These are phyloP conservation scores for Ceratocystis diversiconidia DNA, from an alignment of 2,329 filamentous ascomycete species.

Conservation along the genomic window DNA sequence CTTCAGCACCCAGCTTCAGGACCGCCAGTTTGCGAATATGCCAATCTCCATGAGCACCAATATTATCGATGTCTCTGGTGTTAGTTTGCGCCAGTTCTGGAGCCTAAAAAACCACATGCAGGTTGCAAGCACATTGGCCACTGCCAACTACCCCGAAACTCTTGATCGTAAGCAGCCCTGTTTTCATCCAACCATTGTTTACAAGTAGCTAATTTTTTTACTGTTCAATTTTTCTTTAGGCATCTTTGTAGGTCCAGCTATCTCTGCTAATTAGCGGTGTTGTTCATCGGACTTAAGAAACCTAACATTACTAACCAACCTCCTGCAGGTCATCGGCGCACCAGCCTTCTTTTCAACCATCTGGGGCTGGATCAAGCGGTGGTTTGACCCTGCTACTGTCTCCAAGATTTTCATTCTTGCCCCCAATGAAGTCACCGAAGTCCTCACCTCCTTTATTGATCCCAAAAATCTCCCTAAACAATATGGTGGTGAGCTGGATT, in stretches of 20 bases:
- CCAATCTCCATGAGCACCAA: conserved; percentile 88
- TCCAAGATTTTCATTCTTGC: conserved; percentile 91
- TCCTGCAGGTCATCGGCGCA: conserved; percentile 61
- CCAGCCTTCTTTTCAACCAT: conserved; percentile 84
- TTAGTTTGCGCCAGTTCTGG: conserved; percentile 90
- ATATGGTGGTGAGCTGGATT: conserved; percentile 80
- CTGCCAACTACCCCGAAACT: conserved; percentile 89
- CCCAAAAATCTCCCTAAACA: conserved; percentile 69
- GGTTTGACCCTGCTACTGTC: conserved; percentile 87
- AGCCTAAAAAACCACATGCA: conserved; percentile 91
- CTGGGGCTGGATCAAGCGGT: conserved; percentile 89
- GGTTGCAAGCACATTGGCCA: conserved; percentile 73
- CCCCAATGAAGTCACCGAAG: conserved; percentile 56
- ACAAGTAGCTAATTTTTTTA: conserved; percentile 5
- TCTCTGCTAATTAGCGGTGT: background rate
- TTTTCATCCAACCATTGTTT: background rate
- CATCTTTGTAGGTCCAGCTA: conserved; percentile 15
- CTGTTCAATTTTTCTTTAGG: background rate
- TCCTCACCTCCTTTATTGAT: conserved; percentile 70
- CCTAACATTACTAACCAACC: conserved; percentile 9
- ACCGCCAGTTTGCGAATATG: conserved; percentile 60
- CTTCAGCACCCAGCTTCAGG: conserved; percentile 59
- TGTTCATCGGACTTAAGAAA: background rate
- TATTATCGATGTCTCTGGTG: conserved; percentile 81
- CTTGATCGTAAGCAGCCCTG: conserved; percentile 58